Evolutionary conservation across 2,329 filamentous ascomycete genomes (phyloP), one percentile per base, ranked within the genome.

Genomic region (Elsinoe necatrix): DNA sequence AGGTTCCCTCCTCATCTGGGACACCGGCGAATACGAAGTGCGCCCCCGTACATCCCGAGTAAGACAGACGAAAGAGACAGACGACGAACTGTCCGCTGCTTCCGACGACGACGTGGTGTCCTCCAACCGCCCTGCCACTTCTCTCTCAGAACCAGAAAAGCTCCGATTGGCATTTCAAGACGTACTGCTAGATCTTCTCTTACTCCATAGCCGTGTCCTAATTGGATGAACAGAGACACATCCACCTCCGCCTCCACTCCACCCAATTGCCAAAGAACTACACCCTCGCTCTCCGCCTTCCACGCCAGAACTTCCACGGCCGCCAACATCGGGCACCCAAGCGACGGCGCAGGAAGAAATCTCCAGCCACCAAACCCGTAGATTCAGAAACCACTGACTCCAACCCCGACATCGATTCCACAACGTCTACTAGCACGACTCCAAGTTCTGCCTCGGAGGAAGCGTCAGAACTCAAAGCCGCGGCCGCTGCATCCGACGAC

Each of bases 1-100:
- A 11, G 72, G 73, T n/a, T 72, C 69, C 4, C 63, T 75, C 1
- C 64, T 76, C 11, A 73, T 75, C 29, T 76, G 73, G 72, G 73
- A 76, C 45, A 74, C 68, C 7, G 73, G 73, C 20, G 72, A 73
- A 47, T 75, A 74, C 55, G 67, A 67, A 52, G 64, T 75, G 9
- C 62, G 75, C 5, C 62, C 64, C 6, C 62, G 63, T 2, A 57
- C 45, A 0, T 62, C 65, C 11, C 54, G 62, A 42, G 18, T 63
- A 21, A 55, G 60, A n/a, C 43, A 64, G 50, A 18, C 59, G 42
- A 51, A 64, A 51, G 57, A 62, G 47, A 66, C 68, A 59, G 64
- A 73, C 58, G 60, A 74, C 60, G 68, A 69, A 45, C 41, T 60
- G 1, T 68, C 66, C 12, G 63, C 64, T 25, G 34, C 11, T 7